phyloP scores from a whole-genome alignment of 306 rosid species.

The Cucumis sativus region Cucumber_9930_V3 NC_026657.2:3242501-3243000 shows the following conservation, averaged over 20 bases:
- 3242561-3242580: background rate
- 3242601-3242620: background rate
- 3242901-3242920: conserved; percentile 54
- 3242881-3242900: conserved; percentile 68
- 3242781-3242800: conserved; percentile 69
- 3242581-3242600: background rate
- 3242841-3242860: conserved; percentile 35
- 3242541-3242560: background rate
- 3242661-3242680: background rate
- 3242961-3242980: conserved; percentile 58
- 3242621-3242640: background rate
- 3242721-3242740: background rate
- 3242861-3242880: conserved; percentile 44
- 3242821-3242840: conserved; percentile 45
- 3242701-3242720: no score
- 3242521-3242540: background rate
- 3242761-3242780: conserved; percentile 22
- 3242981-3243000: conserved; percentile 37
- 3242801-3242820: conserved; percentile 65
- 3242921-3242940: conserved; percentile 85
- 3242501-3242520: no score
- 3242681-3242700: background rate
- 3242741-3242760: conserved; percentile 14
- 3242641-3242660: background rate
- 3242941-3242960: conserved; percentile 73